Evolutionary conservation across 2,329 filamentous ascomycete genomes (phyloP).

Genomic region (Coniochaeta sp.): DNA sequence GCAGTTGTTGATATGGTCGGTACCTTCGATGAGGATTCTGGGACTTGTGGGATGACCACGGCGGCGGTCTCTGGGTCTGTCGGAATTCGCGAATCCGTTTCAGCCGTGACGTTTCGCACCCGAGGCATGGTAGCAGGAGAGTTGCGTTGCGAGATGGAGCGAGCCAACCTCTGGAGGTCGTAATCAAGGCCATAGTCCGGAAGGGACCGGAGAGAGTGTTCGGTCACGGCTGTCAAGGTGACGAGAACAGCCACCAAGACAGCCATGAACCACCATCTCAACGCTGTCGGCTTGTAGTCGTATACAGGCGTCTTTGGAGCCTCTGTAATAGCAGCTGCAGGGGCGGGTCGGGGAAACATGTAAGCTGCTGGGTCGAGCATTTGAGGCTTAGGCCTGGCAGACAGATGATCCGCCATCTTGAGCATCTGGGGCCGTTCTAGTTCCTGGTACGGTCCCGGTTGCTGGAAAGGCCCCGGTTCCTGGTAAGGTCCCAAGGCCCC

Average conservation of each 20-base stretch:
- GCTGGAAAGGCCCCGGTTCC: too few species aligned
- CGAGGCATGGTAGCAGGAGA: not conserved
- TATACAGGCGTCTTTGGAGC: not conserved
- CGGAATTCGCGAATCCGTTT: not conserved
- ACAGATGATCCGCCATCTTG: too few species aligned
- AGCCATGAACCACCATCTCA: constrained; percentile 4
- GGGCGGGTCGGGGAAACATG: not conserved
- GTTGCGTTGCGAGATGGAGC: not conserved
- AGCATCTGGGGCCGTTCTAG: too few species aligned
- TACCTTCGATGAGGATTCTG: not conserved
- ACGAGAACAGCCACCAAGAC: not conserved
- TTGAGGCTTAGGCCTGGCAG: too few species aligned
- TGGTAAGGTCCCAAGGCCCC: not conserved
- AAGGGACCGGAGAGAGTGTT: constrained; percentile 6
- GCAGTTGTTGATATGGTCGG: not conserved
- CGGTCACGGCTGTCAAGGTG: constrained; percentile 6
- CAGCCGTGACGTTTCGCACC: not conserved
- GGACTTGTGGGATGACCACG: not conserved
- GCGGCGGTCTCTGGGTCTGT: not conserved
- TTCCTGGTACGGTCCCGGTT: too few species aligned
- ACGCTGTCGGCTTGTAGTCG: constrained; percentile 3
- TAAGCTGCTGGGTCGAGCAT: not conserved
- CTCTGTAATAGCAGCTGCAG: not conserved
- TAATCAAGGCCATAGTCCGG: not conserved
- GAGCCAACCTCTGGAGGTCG: not conserved